phyloP scores from a whole-genome alignment of 495 filamentous ascomycete species.

The Talaromyces borbonicus region DNA sequence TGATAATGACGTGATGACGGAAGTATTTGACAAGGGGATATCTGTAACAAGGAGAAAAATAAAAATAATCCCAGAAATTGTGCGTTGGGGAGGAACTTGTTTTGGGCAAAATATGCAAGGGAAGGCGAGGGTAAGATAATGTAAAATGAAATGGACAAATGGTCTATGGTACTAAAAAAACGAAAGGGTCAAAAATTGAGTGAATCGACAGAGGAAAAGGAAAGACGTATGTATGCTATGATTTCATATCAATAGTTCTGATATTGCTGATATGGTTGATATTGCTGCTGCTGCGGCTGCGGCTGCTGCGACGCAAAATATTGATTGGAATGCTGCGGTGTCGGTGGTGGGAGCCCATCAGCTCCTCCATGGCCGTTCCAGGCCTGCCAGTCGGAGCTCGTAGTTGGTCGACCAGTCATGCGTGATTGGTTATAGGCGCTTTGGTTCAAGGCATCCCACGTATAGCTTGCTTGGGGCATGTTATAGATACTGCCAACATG shows the following conservation, averaged over 20 bases:
- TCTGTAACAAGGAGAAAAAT: neutral
- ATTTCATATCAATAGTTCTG: neutral
- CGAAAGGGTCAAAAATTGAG: too few relatives aligned
- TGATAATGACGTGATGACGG: neutral
- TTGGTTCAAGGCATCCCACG: conserved; percentile 34
- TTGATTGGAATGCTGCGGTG: conserved; percentile 1
- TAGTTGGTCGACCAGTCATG: neutral
- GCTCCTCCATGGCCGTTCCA: neutral
- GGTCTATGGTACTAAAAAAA: too few relatives aligned
- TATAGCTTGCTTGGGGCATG: conserved; percentile 30
- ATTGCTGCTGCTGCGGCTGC: neutral
- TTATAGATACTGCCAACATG: conserved; percentile 27
- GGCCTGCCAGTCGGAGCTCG: conserved; percentile 2
- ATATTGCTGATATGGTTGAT: neutral
- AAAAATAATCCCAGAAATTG: neutral
- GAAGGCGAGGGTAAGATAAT: too few relatives aligned
- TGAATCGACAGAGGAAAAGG: too few relatives aligned
- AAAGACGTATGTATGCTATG: too few relatives aligned
- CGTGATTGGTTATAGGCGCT: conserved; percentile 12
- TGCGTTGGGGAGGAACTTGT: too few relatives aligned
- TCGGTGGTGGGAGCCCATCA: neutral
- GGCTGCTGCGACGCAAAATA: too few relatives aligned
- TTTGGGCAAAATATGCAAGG: too few relatives aligned
- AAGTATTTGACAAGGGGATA: neutral
- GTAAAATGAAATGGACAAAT: too few relatives aligned